A percentile compares a stretch with the other conserved stretches of the same genome.
Evolutionary conservation across 495 filamentous ascomycete genomes (phyloP).

Genomic region (Penicillium desertorum): DNA sequence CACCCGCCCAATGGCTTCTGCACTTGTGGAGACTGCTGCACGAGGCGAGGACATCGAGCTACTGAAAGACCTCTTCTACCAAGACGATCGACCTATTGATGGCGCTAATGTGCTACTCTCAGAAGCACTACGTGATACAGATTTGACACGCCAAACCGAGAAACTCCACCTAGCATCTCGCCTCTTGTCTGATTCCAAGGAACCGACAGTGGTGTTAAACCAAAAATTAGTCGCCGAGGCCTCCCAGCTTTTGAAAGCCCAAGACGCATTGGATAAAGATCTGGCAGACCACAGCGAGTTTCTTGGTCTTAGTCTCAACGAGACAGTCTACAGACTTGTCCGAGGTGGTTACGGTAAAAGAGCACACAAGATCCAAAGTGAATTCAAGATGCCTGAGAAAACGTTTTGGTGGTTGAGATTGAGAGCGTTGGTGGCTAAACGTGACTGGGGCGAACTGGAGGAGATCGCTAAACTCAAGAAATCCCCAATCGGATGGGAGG

Average conservation of each 20-base stretch:
- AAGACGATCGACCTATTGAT: conserved; percentile 90
- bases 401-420: conserved; percentile 88
- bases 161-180: conserved; percentile 85
- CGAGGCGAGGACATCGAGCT: conserved; percentile 73
- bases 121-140: conserved; percentile 70
- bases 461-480: conserved; percentile 69
- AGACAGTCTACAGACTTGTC: conserved; percentile 84
- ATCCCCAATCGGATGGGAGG: conserved; percentile 96
- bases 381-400: conserved; percentile 91
- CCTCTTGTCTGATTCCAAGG: conserved; percentile 78
- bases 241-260: conserved; percentile 72
- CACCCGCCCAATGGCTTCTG: conserved; percentile 79
- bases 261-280: conserved; percentile 82
- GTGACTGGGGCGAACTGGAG: conserved; percentile 91
- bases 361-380: conserved; percentile 80
- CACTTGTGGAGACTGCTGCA: conserved; percentile 84
- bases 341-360: conserved; percentile 71
- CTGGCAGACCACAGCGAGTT: conserved; percentile 64
- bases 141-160: conserved; percentile 63
- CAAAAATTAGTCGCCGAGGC: conserved; percentile 76
- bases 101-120: conserved; percentile 82
- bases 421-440: conserved; percentile 80
- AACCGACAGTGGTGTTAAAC: conserved; percentile 64
- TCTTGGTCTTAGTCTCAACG: conserved; percentile 80
- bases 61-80: conserved; percentile 95